Conservation (phyloP, 305 asterid species). For the Rubia balearica region DNA sequence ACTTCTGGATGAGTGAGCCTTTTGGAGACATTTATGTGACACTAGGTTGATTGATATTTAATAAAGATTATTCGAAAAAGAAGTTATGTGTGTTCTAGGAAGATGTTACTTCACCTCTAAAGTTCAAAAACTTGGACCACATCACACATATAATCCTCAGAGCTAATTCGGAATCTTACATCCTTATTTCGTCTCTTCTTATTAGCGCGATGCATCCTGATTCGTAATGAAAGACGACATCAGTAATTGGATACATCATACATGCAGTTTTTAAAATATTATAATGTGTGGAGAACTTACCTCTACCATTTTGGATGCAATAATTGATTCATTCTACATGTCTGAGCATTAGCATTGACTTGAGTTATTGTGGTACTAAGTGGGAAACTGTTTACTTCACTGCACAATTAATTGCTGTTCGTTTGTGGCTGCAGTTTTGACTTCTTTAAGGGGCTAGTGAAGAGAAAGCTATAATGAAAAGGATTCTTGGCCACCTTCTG, state of each 20-base stretch:
- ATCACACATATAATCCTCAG: neutral
- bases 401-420: constrained; percentile 9
- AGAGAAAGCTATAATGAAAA: constrained; percentile 48
- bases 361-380: neutral
- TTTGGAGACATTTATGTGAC: neutral
- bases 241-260: neutral
- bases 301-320: neutral
- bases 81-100: neutral
- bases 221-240: neutral
- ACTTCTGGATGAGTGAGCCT: neutral
- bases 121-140: neutral
- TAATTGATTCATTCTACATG: neutral
- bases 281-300: neutral
- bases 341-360: neutral
- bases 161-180: neutral
- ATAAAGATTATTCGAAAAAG: neutral
- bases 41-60: neutral
- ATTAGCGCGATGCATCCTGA: neutral
- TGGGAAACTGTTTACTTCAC: neutral
- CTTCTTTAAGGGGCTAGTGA: constrained; percentile 76
- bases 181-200: neutral
- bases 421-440: constrained; percentile 59
- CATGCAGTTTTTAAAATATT: neutral
- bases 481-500: neutral
- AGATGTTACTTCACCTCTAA: neutral